Evolutionary conservation across 345 rosid genomes (phyloP).

Genomic region (Rhizophora mangle): DNA sequence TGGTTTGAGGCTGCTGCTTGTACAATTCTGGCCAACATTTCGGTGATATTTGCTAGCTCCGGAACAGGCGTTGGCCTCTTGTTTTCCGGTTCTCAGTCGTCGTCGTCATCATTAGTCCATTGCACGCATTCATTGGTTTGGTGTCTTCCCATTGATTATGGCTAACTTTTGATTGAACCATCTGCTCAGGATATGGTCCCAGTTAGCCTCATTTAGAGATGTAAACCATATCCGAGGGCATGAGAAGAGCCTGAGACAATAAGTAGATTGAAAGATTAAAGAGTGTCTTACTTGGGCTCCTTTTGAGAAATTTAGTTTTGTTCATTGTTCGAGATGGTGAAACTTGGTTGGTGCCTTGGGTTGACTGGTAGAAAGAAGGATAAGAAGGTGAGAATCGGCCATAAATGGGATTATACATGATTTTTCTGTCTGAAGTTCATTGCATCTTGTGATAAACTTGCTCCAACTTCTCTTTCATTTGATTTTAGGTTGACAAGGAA

Average conservation of each 20-base stretch:
- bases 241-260: neutral
- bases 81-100: constrained; percentile 34
- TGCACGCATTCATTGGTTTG: constrained; percentile 35
- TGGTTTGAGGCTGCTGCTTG: constrained; percentile 35
- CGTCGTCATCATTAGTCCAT: constrained; percentile 13
- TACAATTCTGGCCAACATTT: constrained; percentile 76
- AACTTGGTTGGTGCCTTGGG: constrained; percentile 43
- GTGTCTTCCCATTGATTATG: constrained; percentile 77
- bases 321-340: constrained; percentile 37
- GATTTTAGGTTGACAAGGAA: constrained; percentile 34
- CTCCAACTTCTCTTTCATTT: constrained; percentile 9
- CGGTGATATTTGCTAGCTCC: constrained; percentile 34
- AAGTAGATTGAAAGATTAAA: neutral
- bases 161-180: constrained; percentile 37
- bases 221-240: constrained; percentile 24
- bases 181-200: constrained; percentile 4
- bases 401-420: neutral
- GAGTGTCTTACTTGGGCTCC: neutral
- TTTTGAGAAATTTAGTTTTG: constrained; percentile 9
- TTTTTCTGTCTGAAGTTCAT: constrained; percentile 4
- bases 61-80: constrained; percentile 39
- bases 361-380: constrained; percentile 39
- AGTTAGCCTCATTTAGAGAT: constrained; percentile 30
- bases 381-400: constrained; percentile 38
- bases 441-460: neutral